phyloP scores from a whole-genome alignment of 192 early-diverging fungal genomes.

The Pilaira anomala region DNA sequence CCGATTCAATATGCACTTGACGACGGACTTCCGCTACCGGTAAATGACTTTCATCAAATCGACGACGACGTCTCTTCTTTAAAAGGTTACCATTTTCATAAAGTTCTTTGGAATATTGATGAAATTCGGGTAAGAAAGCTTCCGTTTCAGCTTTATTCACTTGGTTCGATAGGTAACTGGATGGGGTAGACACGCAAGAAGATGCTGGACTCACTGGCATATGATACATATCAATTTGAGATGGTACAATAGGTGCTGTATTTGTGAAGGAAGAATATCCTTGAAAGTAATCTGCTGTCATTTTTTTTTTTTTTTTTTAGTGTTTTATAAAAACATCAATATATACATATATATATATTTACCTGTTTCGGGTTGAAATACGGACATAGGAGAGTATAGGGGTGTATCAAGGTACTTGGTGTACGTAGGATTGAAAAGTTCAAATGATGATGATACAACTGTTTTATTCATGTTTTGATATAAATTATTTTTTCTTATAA shows the following conservation, averaged over 20 bases:
- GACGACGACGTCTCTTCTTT: slow-evolving; percentile 18
- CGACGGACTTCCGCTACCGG: slow-evolving; percentile 37
- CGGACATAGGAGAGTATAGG: too few species aligned
- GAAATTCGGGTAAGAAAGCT: slow-evolving; percentile 34
- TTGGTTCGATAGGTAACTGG: background rate
- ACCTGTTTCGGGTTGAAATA: too few species aligned
- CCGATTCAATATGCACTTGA: slow-evolving; percentile 44
- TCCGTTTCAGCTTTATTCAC: slow-evolving; percentile 24
- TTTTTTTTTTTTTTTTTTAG: too few species aligned
- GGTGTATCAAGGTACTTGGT: too few species aligned
- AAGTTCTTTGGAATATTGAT: slow-evolving; percentile 35
- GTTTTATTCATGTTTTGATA: too few species aligned
- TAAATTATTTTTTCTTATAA: too few species aligned
- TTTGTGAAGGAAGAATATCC: too few species aligned
- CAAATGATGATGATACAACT: too few species aligned
- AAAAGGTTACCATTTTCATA: slow-evolving; percentile 28
- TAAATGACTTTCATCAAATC: slow-evolving; percentile 3
- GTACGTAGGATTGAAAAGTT: too few species aligned
- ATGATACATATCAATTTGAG: slow-evolving; percentile 9
- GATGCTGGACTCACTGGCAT: background rate
- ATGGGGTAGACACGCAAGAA: background rate
- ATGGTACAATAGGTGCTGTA: slow-evolving; percentile 1
- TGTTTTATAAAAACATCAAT: too few species aligned
- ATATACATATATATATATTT: too few species aligned
- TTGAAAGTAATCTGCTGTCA: too few species aligned